phyloP scores from a whole-genome alignment of 2,329 filamentous ascomycete species.

The Colletotrichum gigasporum region DNA sequence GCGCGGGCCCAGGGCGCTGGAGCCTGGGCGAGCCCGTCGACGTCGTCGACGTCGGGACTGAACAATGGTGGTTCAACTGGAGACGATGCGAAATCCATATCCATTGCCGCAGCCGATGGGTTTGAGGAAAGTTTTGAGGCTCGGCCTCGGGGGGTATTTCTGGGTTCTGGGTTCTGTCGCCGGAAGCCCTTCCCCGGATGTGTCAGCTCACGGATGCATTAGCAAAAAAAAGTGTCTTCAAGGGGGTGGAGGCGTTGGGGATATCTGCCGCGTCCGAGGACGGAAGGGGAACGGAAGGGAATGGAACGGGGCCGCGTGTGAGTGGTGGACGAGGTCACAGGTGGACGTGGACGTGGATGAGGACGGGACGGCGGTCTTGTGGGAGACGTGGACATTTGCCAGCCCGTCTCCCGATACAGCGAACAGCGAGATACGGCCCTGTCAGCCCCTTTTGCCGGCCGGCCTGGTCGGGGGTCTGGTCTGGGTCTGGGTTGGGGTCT shows the following conservation, averaged over 20 bases:
- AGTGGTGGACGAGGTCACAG: not conserved
- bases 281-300: not conserved
- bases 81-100: conserved; percentile 15
- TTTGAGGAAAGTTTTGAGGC: conserved; percentile 16
- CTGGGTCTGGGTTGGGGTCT: not conserved
- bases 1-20: conserved; percentile 21
- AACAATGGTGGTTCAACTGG: conserved; percentile 15
- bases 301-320: conserved; percentile 13
- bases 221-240: conserved; percentile 26
- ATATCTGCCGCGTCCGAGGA: conserved; percentile 14
- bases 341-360: not conserved
- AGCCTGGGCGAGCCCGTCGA: conserved; percentile 30
- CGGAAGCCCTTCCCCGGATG: conserved; percentile 31
- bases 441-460: not conserved
- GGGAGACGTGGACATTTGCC: not conserved
- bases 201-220: conserved; percentile 32
- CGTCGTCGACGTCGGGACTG: conserved; percentile 22
- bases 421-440: not conserved
- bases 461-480: not conserved
- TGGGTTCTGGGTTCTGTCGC: conserved; percentile 30
- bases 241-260: conserved; percentile 17
- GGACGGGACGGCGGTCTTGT: not conserved
- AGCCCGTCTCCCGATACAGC: conserved; percentile 1
- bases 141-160: conserved; percentile 22
- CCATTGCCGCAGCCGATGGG: not conserved